Evolutionary conservation across 768 basidiomycete genomes (phyloP), one percentile per base, ranked within the genome.

Genomic region (Terana coerulea): DNA sequence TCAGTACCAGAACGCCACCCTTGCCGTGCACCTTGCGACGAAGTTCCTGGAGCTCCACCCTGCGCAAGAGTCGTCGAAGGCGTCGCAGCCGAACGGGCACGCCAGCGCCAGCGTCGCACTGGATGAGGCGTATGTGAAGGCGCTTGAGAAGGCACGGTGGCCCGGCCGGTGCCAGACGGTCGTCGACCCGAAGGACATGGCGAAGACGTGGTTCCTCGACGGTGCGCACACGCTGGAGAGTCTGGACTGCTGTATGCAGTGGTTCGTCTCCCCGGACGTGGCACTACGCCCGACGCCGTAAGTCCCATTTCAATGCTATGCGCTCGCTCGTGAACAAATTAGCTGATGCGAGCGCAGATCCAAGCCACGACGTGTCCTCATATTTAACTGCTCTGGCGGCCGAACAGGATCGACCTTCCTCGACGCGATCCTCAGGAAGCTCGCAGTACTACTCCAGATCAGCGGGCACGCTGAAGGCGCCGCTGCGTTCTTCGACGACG

Each of bases 171-270:
- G 97, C 65, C 97, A 99, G 69, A 79, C 78, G 8, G 80, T 95
- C 11, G 42, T 51, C 9, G 93, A 95, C 61, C 83, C 84, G 1
- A 63, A 57, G 14, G 64, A 78, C 33, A 44, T 67, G 1, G 61
- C 67, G 14, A 74, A 79, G 6, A 87, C 80, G 2, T 98, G 97
- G 97, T 91, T 84, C 67, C 72, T 99, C 11, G 97, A 98, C 64
- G 97, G 97, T 0, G 95, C 97, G 10, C 97, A 99, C 66, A 99
- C 97, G 0, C 69, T 79, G 11, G 97, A 98, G 64, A 97, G 93
- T 61, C 73, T 99, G 25, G 76, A 79, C 37, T 92, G 83, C 54
- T 95, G 95, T 59, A 78, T 89, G 12, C 73, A 91, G 52, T 99
- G 97, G 97, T 97, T 89, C 64, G 84, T 81, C 40, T 76, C 70